Evolutionary conservation across 495 filamentous ascomycete genomes (phyloP).

Genomic region (Daldinia loculata): DNA sequence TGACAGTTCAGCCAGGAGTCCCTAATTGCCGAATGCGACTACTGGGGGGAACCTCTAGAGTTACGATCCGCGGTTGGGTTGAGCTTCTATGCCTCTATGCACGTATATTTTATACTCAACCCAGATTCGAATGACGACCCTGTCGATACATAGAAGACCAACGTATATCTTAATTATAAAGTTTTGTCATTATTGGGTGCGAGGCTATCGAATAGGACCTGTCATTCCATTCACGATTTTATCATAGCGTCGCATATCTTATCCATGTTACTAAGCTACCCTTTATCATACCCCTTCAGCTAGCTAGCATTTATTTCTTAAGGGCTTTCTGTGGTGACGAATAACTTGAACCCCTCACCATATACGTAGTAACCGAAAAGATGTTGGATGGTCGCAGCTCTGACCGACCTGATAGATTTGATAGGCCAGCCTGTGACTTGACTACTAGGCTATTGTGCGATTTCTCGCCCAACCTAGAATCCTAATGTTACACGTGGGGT

Average conservation of each 20-base stretch:
- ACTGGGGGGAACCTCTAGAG: neutral
- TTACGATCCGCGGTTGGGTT: neutral
- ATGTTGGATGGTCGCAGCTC: constrained; percentile 13
- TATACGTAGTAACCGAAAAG: constrained; percentile 3
- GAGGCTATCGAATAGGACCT: neutral
- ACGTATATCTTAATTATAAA: neutral
- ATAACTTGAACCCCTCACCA: constrained; percentile 1
- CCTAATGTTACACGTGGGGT: constrained; percentile 42
- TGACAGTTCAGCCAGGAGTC: constrained; percentile 4
- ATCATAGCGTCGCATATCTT: constrained; percentile 5
- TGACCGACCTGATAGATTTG: constrained; percentile 12
- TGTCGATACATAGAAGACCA: neutral
- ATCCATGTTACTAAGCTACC: neutral
- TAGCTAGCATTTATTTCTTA: neutral
- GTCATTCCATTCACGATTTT: neutral
- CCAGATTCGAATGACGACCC: neutral
- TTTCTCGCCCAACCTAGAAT: constrained; percentile 22
- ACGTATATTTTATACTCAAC: neutral
- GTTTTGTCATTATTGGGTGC: neutral
- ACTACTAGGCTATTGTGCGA: constrained; percentile 27
- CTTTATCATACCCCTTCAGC: neutral
- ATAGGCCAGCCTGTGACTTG: constrained; percentile 24
- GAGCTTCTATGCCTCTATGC: neutral
- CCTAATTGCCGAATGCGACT: constrained; percentile 10
- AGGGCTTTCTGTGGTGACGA: neutral